Conservation (phyloP, 805 yeast genomes). For the Suhomyces prunicola region DNA sequence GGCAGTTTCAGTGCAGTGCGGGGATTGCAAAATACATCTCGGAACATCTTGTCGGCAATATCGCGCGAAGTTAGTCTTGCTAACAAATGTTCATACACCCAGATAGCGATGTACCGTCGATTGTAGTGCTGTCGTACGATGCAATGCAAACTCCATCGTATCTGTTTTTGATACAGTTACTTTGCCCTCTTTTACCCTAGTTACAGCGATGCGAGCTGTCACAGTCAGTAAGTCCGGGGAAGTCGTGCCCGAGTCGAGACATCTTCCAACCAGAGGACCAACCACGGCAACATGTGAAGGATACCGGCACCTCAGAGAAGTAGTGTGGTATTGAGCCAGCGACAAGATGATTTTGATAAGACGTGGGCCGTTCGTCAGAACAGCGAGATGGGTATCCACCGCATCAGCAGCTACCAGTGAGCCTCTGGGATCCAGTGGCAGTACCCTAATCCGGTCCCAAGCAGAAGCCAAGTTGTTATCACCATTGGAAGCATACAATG, state of each 20-base stretch:
- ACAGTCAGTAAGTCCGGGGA: neutral
- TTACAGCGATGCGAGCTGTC: neutral
- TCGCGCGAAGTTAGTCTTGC: neutral
- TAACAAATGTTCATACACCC: neutral
- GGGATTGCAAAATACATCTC: neutral
- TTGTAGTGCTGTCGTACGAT: neutral
- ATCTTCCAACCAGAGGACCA: neutral
- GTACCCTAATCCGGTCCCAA: neutral
- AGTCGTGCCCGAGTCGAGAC: neutral
- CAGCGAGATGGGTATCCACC: neutral
- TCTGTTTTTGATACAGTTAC: neutral
- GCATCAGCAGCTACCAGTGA: neutral
- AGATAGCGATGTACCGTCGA: neutral
- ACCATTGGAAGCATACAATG: slow-evolving; percentile 53
- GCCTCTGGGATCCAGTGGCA: neutral
- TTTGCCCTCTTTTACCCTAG: neutral
- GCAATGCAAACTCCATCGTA: neutral
- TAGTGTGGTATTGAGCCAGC: neutral
- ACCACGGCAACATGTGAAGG: neutral
- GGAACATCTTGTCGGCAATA: neutral
- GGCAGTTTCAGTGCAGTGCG: neutral
- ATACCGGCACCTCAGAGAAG: neutral
- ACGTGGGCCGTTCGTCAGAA: neutral
- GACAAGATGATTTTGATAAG: neutral
- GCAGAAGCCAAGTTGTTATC: neutral